phyloP scores from a whole-genome alignment of 2,329 filamentous ascomycete species.

The Fusarium continuum region DNA sequence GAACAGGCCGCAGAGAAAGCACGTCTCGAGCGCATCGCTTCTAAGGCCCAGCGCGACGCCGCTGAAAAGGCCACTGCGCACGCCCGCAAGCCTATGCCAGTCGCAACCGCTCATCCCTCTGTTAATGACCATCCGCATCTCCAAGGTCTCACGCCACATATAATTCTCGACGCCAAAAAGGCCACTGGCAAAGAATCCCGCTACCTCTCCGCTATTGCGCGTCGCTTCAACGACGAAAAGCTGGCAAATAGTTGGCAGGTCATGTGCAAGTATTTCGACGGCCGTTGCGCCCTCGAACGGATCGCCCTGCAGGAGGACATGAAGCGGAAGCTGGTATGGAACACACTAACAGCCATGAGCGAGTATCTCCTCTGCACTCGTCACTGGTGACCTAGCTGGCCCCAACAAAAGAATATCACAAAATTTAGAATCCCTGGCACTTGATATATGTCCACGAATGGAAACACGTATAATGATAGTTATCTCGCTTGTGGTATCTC shows the following conservation, averaged over 20 bases:
- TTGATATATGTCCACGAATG: conserved; percentile 9
- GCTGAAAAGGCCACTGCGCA: conserved; percentile 66
- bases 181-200: conserved; percentile 81
- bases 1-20: conserved; percentile 69
- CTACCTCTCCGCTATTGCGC: conserved; percentile 70
- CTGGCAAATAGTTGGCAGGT: conserved; percentile 74
- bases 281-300: conserved; percentile 83
- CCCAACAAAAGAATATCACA: neutral
- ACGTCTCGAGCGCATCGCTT: conserved; percentile 67
- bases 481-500: conserved; percentile 44
- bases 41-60: conserved; percentile 62
- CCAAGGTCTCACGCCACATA: conserved; percentile 66
- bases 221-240: conserved; percentile 63
- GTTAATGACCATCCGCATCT: conserved; percentile 66
- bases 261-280: conserved; percentile 89
- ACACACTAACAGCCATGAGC: conserved; percentile 69
- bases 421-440: neutral
- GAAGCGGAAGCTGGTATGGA: conserved; percentile 84
- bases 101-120: conserved; percentile 63
- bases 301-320: conserved; percentile 86
- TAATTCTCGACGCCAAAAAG: conserved; percentile 81
- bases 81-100: conserved; percentile 59
- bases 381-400: conserved; percentile 67
- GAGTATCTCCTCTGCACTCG: conserved; percentile 73
- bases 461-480: conserved; percentile 27